Conservation (phyloP, 805 yeast genomes). For the Candida odintsovae region DNA sequence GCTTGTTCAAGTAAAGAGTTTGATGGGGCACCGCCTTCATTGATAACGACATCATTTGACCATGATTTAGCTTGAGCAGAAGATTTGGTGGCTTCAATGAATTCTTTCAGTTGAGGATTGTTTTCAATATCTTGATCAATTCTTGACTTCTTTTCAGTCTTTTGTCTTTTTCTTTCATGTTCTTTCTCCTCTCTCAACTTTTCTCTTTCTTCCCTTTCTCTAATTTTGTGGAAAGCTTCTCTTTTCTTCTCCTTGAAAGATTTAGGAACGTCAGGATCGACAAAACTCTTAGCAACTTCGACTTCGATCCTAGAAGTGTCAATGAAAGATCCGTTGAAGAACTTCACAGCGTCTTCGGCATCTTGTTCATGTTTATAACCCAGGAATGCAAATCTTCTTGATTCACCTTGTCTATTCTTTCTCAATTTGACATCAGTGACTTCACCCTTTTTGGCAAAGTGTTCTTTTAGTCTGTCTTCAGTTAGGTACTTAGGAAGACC, state of each 20-base stretch:
- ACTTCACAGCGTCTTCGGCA: conserved; percentile 73
- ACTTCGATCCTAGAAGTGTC: conserved; percentile 81
- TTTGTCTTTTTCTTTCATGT: conserved; percentile 29
- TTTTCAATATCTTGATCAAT: conserved; percentile 58
- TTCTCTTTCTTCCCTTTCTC: conserved; percentile 44
- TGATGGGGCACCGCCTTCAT: conserved; percentile 28
- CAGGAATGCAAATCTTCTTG: conserved; percentile 88
- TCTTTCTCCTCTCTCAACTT: conserved; percentile 33
- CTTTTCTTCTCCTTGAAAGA: conserved; percentile 50
- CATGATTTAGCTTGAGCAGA: conserved; percentile 64
- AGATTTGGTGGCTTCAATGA: conserved; percentile 78
- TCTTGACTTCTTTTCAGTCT: conserved; percentile 21
- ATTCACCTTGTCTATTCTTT: conserved; percentile 76
- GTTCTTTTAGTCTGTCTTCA: conserved; percentile 65
- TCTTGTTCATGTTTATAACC: conserved; percentile 74
- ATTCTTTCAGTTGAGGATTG: conserved; percentile 72
- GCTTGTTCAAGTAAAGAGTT: conserved; percentile 36
- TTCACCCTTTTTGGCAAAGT: conserved; percentile 52
- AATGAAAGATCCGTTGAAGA: conserved; percentile 71
- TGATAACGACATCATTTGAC: conserved; percentile 44
- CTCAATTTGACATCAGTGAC: conserved; percentile 88
- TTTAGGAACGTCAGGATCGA: conserved; percentile 75
- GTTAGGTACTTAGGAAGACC: conserved; percentile 76
- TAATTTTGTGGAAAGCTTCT: conserved; percentile 42
- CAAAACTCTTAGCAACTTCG: conserved; percentile 75